Conservation (phyloP, 768 basidiomycete genomes). For the Rhodotorula graminis region DNA sequence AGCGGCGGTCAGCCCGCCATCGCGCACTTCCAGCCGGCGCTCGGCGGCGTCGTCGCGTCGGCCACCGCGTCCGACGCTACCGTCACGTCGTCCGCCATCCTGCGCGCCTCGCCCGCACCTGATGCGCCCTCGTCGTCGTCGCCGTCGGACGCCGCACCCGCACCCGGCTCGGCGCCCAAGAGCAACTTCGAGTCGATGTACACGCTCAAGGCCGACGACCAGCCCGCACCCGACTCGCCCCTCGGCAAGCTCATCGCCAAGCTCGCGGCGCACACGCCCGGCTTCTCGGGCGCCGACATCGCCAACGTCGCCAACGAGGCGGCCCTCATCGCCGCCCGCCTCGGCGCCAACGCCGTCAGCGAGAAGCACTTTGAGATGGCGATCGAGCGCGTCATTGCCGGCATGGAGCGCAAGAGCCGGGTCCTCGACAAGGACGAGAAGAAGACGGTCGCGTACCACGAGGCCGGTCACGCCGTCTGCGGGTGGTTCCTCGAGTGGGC, state of each 20-base stretch:
- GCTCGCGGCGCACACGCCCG: conserved; percentile 90
- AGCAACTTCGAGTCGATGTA: conserved; percentile 40
- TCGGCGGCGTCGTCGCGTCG: neutral
- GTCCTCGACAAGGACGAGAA: conserved; percentile 93
- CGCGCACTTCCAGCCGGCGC: conserved; percentile 12
- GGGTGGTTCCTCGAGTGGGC: conserved; percentile 99
- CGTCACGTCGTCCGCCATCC: neutral
- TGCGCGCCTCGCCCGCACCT: conserved; percentile 9
- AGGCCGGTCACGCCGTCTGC: conserved; percentile 96
- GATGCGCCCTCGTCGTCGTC: conserved; percentile 10
- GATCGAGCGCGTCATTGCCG: conserved; percentile 96
- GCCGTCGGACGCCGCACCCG: neutral
- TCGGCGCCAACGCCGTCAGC: conserved; percentile 68
- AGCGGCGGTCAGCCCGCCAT: neutral
- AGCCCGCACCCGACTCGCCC: conserved; percentile 49
- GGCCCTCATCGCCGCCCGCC: conserved; percentile 87
- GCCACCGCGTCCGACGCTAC: neutral
- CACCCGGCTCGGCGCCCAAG: neutral
- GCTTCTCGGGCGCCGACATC: conserved; percentile 97
- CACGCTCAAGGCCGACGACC: conserved; percentile 38
- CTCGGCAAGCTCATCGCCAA: conserved; percentile 69
- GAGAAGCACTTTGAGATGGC: conserved; percentile 91
- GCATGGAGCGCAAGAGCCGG: conserved; percentile 89
- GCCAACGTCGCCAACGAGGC: conserved; percentile 99
- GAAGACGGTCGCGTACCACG: conserved; percentile 97